Conservation (phyloP, 169 alveolate genomes). For the Perkinsus marinus region DNA sequence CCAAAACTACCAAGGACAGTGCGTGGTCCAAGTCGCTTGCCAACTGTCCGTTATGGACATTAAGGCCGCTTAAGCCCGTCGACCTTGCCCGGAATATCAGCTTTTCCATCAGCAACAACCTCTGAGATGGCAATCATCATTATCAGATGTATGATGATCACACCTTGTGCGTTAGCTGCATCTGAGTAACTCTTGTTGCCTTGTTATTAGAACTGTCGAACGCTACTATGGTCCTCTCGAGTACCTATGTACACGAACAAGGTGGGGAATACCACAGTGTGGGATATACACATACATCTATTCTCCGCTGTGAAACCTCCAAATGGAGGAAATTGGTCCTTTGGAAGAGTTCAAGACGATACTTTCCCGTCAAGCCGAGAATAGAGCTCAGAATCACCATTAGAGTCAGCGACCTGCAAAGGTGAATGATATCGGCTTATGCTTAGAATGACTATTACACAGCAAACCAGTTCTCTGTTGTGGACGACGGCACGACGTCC, state of each 20-base stretch:
- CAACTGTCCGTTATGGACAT: background rate
- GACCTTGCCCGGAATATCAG: background rate
- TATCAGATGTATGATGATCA: background rate
- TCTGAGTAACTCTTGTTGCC: background rate
- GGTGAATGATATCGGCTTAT: too few relatives aligned
- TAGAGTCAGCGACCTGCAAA: background rate
- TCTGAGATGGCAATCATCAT: background rate
- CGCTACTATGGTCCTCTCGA: background rate
- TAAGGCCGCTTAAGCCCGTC: background rate
- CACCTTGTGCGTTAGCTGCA: background rate
- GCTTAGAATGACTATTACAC: background rate
- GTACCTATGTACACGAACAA: background rate
- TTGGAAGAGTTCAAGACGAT: background rate
- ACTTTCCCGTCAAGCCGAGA: background rate
- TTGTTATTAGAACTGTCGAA: background rate
- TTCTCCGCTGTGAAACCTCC: background rate
- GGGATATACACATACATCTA: background rate
- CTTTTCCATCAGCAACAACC: background rate
- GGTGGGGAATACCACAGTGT: background rate
- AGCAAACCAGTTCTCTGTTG: background rate
- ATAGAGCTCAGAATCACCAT: background rate
- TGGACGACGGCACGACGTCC: background rate
- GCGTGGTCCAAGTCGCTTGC: background rate
- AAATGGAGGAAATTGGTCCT: background rate
- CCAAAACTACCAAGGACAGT: background rate